A percentile compares a stretch with the other conserved stretches of the same genome.
Evolutionary conservation across 2,329 filamentous ascomycete genomes (phyloP).

Genomic region (Exophiala bonariae): DNA sequence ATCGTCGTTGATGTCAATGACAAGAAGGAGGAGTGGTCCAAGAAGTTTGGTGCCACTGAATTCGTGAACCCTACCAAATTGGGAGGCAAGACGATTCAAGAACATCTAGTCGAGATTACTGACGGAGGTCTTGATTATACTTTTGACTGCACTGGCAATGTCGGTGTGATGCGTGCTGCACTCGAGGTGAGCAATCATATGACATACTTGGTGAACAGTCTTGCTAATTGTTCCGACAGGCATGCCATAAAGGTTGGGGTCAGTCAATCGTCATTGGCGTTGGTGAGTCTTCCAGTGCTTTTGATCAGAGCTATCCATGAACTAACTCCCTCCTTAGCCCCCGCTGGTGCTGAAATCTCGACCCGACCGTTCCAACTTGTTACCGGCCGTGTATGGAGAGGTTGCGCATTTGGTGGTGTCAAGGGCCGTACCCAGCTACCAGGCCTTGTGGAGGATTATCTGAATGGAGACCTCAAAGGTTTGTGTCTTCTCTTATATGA

Average conservation of each 20-base stretch:
- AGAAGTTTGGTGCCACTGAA: slow-evolving; percentile 93
- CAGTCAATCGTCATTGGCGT: slow-evolving; percentile 98
- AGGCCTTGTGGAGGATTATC: slow-evolving; percentile 83
- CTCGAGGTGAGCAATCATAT: slow-evolving; percentile 44
- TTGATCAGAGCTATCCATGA: neutral
- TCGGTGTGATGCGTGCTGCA: slow-evolving; percentile 90
- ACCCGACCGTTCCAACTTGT: slow-evolving; percentile 90
- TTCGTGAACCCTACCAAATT: slow-evolving; percentile 92
- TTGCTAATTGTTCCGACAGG: slow-evolving; percentile 55
- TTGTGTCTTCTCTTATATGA: neutral
- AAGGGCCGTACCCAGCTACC: slow-evolving; percentile 94
- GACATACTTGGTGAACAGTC: no score
- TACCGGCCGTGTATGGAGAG: slow-evolving; percentile 96
- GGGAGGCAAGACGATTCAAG: slow-evolving; percentile 76
- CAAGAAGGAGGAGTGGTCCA: slow-evolving; percentile 83
- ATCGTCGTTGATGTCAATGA: slow-evolving; percentile 79
- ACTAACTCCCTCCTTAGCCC: slow-evolving; percentile 10
- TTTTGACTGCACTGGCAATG: slow-evolving; percentile 98
- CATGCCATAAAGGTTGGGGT: slow-evolving; percentile 99
- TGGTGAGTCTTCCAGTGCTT: slow-evolving; percentile 45
- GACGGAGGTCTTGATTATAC: slow-evolving; percentile 98
- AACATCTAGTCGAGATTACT: slow-evolving; percentile 94
- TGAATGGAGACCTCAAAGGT: slow-evolving; percentile 82
- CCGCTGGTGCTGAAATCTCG: slow-evolving; percentile 24
- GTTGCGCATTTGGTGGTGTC: slow-evolving; percentile 96